Conservation (phyloP, 164 flowering plant genomes). For the Brasenia schreberi region DNA sequence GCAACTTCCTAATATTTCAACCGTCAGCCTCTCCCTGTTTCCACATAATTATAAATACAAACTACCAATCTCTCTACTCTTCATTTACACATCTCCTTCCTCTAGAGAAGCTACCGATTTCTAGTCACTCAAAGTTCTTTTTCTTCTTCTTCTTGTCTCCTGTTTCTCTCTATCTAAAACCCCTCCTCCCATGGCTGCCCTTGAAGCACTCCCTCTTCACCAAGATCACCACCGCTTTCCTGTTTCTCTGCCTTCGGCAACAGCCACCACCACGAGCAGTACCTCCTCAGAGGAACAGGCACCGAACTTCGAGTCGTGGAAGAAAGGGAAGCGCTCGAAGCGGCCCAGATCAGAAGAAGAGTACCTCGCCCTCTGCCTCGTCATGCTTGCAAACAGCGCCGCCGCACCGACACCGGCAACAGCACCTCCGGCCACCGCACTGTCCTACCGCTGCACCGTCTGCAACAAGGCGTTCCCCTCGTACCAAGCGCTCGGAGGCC, state of each 20-base stretch:
- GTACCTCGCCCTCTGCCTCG: conserved; percentile 46
- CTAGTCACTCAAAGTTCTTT: not conserved
- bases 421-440: conserved; percentile 2
- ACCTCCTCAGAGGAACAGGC: conserved; percentile 8
- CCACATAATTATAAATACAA: not conserved
- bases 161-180: not conserved
- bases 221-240: not conserved
- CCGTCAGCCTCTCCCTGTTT: not conserved
- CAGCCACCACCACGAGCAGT: conserved; percentile 9
- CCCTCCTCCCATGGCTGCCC: not conserved
- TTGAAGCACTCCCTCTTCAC: not conserved
- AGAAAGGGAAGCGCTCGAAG: conserved; percentile 46
- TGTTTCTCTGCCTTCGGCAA: not conserved
- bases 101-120: no score
- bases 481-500: conserved; percentile 86
- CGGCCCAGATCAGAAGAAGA: conserved; percentile 42
- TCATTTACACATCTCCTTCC: not conserved
- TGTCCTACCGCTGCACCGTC: conserved; percentile 42
- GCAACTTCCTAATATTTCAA: conserved; percentile 27
- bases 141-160: not conserved
- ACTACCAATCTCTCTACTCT: conserved; percentile 4
- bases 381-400: conserved; percentile 48
- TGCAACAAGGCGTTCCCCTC: conserved; percentile 61
- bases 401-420: not conserved
- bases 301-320: conserved; percentile 24